Percentiles rank a stretch among this genome's conserved stretches.
Conservation (phyloP, 768 basidiomycete genomes). For the Termitomyces sp. region DNA sequence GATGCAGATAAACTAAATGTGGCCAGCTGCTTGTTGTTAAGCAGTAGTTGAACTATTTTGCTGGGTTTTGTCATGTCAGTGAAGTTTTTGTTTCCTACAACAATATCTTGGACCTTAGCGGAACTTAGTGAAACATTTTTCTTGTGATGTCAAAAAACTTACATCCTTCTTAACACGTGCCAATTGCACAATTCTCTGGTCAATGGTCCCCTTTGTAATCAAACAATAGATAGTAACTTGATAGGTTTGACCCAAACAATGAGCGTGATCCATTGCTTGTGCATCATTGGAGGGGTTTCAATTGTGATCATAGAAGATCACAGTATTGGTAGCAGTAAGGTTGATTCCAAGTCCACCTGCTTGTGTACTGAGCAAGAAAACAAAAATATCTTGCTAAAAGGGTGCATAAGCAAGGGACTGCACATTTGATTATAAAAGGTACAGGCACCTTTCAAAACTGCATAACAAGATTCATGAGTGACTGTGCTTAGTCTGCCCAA, state of each 20-base stretch:
- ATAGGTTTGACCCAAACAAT: slow-evolving; percentile 92
- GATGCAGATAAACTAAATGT: slow-evolving; percentile 47
- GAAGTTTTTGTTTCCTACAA: slow-evolving; percentile 95
- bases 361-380: slow-evolving; percentile 87
- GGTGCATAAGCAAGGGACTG: not conserved
- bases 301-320: slow-evolving; percentile 92
- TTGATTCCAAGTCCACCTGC: slow-evolving; percentile 98
- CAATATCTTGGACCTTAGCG: slow-evolving; percentile 94
- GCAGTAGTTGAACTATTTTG: slow-evolving; percentile 91
- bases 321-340: slow-evolving; percentile 92
- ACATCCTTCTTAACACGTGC: slow-evolving; percentile 98
- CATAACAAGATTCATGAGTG: slow-evolving; percentile 99
- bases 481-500: slow-evolving; percentile 89
- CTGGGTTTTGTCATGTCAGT: slow-evolving; percentile 91
- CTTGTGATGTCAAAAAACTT: slow-evolving; percentile 19
- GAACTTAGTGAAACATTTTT: slow-evolving; percentile 3
- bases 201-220: slow-evolving; percentile 90
- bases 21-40: slow-evolving; percentile 92
- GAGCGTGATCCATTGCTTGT: slow-evolving; percentile 97
- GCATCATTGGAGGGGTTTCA: slow-evolving; percentile 98
- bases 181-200: slow-evolving; percentile 95
- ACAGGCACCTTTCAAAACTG: slow-evolving; percentile 91
- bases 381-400: slow-evolving; percentile 74
- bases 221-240: slow-evolving; percentile 96
- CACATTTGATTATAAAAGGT: not conserved